Base-by-base conservation (phyloP, 2,329 filamentous ascomycete genomes). In the Sarocladium kiliense region DNA sequence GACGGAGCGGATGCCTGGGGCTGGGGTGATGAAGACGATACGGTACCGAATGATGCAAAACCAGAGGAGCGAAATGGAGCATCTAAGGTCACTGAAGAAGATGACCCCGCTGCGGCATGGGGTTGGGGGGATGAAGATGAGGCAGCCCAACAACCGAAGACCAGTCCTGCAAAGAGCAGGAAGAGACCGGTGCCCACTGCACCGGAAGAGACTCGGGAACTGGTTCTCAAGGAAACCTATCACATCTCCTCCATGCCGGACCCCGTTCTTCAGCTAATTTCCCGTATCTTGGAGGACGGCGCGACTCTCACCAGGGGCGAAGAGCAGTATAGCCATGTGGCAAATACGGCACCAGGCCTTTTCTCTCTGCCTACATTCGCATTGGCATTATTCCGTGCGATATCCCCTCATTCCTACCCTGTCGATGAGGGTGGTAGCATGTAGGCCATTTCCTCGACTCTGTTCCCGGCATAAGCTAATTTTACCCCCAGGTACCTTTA, bases 181-280 rank as follows among this genome's bases (percentile, higher is more conserved):
- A 57, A 32, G 54, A 47, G 32, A 44, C 56, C 32, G 26, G 55
- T 30, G 58, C 63, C 39, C 54, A 21, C 64, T 30, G 42, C 63
- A 6, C 62, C 69, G 27, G 54, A 59, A 3, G 57, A 76, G 53
- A 74, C 77, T 9, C 77, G 84, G 55, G 88, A 94, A 65, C 74
- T 97, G 57, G 88, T 89, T 0, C 73, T 97, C 44, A 88, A 80
- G 58, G 94, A 99, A 71, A 88, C 81, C 1, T 99, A 96, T 68
- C 89, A 86, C 57, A 88, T 96, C 53, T 97, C 93, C 0, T 88
- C 88, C 2, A 87, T 97, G 68, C 93, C 94, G 1, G 86, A 91
- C 58, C 82, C 86, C 3, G 84, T 97, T 12, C 76, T 92, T 19
- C 77, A 82, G 18, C 77, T 89, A 26, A 83, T 93, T 54, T 74